phyloP scores from a whole-genome alignment of 148 eudicot genomes.

The Dysphania ambrosioides region DNA sequence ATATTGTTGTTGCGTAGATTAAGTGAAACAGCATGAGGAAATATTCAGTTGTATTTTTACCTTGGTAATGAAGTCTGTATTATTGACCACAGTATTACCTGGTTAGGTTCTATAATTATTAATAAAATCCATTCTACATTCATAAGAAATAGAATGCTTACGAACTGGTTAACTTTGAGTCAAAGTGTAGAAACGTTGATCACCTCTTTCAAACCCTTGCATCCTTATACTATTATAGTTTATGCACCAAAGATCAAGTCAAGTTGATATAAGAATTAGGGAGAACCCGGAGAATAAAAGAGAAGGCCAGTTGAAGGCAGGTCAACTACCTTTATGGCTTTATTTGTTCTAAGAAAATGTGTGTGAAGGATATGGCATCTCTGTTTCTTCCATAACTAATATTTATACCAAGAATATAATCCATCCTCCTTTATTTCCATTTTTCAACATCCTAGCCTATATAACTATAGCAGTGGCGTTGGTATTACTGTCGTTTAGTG shows the following conservation, averaged over 20 bases:
- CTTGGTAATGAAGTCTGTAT: conserved; percentile 11
- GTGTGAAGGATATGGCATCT: neutral
- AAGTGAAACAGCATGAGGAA: neutral
- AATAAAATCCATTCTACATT: no score
- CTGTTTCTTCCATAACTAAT: neutral
- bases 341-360: neutral
- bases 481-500: neutral
- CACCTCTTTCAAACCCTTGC: neutral
- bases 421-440: neutral
- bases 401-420: neutral
- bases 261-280: no score
- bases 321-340: neutral
- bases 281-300: neutral
- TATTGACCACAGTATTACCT: neutral
- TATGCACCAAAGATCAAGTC: no score
- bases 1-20: no score
- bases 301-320: neutral
- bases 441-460: neutral
- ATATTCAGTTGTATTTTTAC: neutral
- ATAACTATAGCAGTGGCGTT: neutral
- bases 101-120: no score
- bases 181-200: neutral
- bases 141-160: neutral
- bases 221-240: neutral
- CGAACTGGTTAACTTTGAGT: neutral